Conservation (phyloP, 2,329 filamentous ascomycete genomes). For the Epicoccum nigrum region DNA sequence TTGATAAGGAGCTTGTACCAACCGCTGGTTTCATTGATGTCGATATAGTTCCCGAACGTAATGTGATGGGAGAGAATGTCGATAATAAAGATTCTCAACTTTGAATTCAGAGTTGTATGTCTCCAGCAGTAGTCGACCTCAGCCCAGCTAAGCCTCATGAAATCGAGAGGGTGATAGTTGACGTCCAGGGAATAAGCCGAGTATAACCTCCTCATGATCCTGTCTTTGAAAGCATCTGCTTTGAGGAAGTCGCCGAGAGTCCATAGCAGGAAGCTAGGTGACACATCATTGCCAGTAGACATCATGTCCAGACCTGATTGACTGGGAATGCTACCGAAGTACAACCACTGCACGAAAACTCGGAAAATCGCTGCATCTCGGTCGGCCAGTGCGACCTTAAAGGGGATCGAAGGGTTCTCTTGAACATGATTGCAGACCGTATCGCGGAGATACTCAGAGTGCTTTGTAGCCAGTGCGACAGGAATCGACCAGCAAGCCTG, state of each 20-base stretch:
- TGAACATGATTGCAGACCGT: neutral
- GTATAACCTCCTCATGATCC: neutral
- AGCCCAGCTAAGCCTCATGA: neutral
- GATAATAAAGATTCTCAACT: neutral
- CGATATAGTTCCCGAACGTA: neutral
- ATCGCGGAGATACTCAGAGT: slow-evolving; percentile 1
- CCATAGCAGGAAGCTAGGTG: slow-evolving; percentile 1
- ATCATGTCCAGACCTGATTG: neutral
- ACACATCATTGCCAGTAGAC: neutral
- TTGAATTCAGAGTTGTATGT: neutral
- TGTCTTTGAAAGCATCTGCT: slow-evolving; percentile 4
- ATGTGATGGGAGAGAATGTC: neutral
- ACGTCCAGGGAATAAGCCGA: neutral
- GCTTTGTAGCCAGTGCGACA: neutral
- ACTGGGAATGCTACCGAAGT: neutral
- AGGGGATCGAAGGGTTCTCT: neutral
- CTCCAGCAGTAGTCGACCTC: slow-evolving; percentile 3
- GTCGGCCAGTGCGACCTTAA: neutral
- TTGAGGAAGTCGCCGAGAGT: slow-evolving; percentile 1
- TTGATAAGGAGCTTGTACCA: neutral
- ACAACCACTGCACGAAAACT: slow-evolving; percentile 9
- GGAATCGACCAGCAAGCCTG: slow-evolving; percentile 4
- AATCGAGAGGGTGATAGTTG: neutral
- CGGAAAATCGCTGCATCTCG: neutral
- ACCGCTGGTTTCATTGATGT: neutral